A percentile compares a stretch with the other conserved stretches of the same genome.
Evolutionary conservation across 805 yeast genomes (phyloP).

Genomic region (Pichia heedii): DNA sequence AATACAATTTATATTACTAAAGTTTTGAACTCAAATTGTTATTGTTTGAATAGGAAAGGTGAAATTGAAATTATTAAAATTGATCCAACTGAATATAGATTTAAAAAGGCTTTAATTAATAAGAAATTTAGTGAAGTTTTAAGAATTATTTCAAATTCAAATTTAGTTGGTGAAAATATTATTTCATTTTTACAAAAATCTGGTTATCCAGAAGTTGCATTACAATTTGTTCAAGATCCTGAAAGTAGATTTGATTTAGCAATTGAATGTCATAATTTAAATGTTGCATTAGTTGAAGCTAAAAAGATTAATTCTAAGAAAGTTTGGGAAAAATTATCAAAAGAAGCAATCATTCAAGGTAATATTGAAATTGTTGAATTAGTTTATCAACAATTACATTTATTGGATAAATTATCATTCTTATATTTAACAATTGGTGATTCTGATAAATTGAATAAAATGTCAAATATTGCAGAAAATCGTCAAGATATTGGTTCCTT

Average conservation of each 20-base stretch:
- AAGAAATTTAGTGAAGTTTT: slow-evolving; percentile 87
- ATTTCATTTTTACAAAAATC: slow-evolving; percentile 89
- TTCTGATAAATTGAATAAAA: slow-evolving; percentile 58
- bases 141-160: slow-evolving; percentile 78
- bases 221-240: slow-evolving; percentile 94
- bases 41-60: slow-evolving; percentile 78
- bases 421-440: slow-evolving; percentile 83
- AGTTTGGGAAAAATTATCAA: slow-evolving; percentile 76
- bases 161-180: slow-evolving; percentile 93
- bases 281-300: slow-evolving; percentile 85
- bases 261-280: slow-evolving; percentile 82
- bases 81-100: slow-evolving; percentile 95
- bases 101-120: slow-evolving; percentile 85
- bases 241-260: slow-evolving; percentile 95
- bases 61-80: slow-evolving; percentile 68
- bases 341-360: slow-evolving; percentile 86
- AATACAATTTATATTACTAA: slow-evolving; percentile 76
- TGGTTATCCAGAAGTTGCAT: slow-evolving; percentile 95
- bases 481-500: slow-evolving; percentile 75
- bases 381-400: slow-evolving; percentile 78
- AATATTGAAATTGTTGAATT: slow-evolving; percentile 77
- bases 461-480: slow-evolving; percentile 84
- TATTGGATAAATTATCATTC: slow-evolving; percentile 84
- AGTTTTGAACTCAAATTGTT: slow-evolving; percentile 62
- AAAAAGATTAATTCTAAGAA: slow-evolving; percentile 55